Evolutionary conservation across 2,329 filamentous ascomycete genomes (phyloP).

Genomic region (Chaetothyriales sp.): DNA sequence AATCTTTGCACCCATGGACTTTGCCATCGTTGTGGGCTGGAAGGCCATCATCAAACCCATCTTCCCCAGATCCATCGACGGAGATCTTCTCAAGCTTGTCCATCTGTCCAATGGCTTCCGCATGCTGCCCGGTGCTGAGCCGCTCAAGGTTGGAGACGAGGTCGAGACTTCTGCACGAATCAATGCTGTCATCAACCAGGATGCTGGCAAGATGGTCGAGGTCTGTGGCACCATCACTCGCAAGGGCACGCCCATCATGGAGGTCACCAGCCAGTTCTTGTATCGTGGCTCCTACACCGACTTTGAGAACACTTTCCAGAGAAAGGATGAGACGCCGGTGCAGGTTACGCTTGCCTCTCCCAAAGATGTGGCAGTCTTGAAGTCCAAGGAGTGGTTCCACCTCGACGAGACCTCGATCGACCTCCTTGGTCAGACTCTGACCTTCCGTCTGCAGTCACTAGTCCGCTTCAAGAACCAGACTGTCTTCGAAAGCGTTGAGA

Average conservation of each 20-base stretch:
- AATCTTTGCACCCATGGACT: slow-evolving; percentile 95
- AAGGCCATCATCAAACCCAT: slow-evolving; percentile 99
- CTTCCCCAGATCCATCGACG: slow-evolving; percentile 91
- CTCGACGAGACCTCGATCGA: slow-evolving; percentile 73
- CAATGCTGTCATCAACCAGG: slow-evolving; percentile 95
- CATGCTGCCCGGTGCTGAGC: slow-evolving; percentile 91
- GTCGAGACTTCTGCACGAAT: slow-evolving; percentile 87
- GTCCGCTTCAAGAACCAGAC: slow-evolving; percentile 90
- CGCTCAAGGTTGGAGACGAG: slow-evolving; percentile 86
- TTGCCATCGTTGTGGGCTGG: slow-evolving; percentile 94
- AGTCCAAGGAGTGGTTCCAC: slow-evolving; percentile 96
- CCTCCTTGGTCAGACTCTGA: slow-evolving; percentile 80
- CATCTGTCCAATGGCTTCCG: slow-evolving; percentile 96
- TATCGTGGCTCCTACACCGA: slow-evolving; percentile 89
- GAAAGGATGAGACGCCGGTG: slow-evolving; percentile 89
- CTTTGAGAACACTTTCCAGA: slow-evolving; percentile 96
- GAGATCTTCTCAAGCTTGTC: slow-evolving; percentile 87
- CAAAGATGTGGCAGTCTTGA: slow-evolving; percentile 85
- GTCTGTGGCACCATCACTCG: slow-evolving; percentile 94
- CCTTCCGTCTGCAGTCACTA: slow-evolving; percentile 86
- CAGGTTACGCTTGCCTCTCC: slow-evolving; percentile 73
- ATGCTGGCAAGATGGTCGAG: slow-evolving; percentile 98
- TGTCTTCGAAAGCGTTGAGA: slow-evolving; percentile 82
- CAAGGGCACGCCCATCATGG: slow-evolving; percentile 76
- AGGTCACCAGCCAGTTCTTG: slow-evolving; percentile 94